Evolutionary conservation across 1,284 basidiomycete genomes (phyloP).

Genomic region (Ustilago shanxiensis): DNA sequence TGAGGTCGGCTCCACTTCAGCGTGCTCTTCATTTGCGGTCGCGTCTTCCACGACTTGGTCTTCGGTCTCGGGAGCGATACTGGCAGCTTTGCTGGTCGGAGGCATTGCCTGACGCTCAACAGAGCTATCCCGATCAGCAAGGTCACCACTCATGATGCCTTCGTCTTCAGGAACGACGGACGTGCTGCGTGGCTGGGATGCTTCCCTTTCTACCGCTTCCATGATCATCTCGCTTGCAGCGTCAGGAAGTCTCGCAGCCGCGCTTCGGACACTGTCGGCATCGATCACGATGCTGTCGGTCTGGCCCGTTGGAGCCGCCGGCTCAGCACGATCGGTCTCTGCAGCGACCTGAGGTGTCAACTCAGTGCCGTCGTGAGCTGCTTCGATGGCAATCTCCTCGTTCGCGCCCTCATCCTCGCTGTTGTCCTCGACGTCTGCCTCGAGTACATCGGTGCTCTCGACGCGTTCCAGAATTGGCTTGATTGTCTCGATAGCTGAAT

Average conservation of each 20-base stretch:
- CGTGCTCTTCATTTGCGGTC: not conserved
- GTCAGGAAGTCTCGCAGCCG: not conserved
- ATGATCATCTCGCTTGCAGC: not conserved
- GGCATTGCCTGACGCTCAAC: constrained; percentile 28
- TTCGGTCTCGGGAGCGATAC: not conserved
- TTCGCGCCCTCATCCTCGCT: constrained; percentile 28
- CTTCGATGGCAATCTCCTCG: constrained; percentile 1
- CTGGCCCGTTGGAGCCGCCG: not conserved
- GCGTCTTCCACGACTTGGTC: not conserved
- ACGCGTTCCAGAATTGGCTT: constrained; percentile 18
- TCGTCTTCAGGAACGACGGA: constrained; percentile 22
- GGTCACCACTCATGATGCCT: constrained; percentile 41
- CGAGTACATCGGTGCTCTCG: constrained; percentile 40
- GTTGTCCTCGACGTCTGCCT: constrained; percentile 49
- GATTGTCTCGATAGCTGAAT: not conserved
- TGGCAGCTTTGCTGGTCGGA: not conserved
- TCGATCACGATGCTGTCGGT: not conserved
- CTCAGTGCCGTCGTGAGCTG: not conserved
- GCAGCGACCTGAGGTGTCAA: not conserved
- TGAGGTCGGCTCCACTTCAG: not conserved
- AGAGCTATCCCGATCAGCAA: constrained; percentile 40
- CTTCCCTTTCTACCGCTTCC: not conserved
- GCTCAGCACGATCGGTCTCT: not conserved
- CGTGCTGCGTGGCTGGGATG: not conserved
- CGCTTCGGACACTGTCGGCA: not conserved